Evolutionary conservation across 1,139 yeast species (phyloP), one percentile per base, ranked within the genome.

Genomic region (Pichia sp.): DNA sequence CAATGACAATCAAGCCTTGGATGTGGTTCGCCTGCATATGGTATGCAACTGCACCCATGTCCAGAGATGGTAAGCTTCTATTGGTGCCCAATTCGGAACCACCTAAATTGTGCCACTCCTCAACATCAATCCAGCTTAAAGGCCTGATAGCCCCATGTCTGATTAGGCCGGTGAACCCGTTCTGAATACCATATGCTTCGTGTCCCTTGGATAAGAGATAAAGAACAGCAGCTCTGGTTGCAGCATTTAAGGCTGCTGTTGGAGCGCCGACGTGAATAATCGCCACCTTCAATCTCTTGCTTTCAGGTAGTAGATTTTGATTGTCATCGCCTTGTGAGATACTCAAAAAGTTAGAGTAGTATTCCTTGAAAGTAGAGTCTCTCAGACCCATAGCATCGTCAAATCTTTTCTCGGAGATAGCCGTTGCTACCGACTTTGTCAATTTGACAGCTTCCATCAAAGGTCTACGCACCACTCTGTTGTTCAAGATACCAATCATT

Each of bases 21-120:
- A 93, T 82, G 54, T 79, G 76, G 71, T 84, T 86, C 71, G 89
- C 87, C 70, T 90, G 96, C 75, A 93, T 84, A 71, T 90, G 85
- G 73, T 80, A 92, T 1, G 98, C 97, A 60, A 93, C 84, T 77
- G 88, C 79, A 54, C 98, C 98, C 60, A 84, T 76, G 69, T 92
- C 95, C 57, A 83, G 74, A 49, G 84, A 82, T 16, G 98, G 98
- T 47, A 92, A 79, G 50, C 83, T 78, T 67, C 98, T 80, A 75
- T 93, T 93, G 43, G 98, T 93, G 64, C 99, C 99, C 59, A 93
- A 81, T 71, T 90, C 97, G 46, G 96, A 88, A 45, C 99, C 99
- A 66, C 99, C 99, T 62, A 80, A 75, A 59, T 87, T 84, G 68
- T 87, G 89, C 97, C 97, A 92, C 50, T 86, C 87, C 67, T 87